Conservation (phyloP, 2,329 filamentous ascomycete species). For the Fusarium sp. region DNA sequence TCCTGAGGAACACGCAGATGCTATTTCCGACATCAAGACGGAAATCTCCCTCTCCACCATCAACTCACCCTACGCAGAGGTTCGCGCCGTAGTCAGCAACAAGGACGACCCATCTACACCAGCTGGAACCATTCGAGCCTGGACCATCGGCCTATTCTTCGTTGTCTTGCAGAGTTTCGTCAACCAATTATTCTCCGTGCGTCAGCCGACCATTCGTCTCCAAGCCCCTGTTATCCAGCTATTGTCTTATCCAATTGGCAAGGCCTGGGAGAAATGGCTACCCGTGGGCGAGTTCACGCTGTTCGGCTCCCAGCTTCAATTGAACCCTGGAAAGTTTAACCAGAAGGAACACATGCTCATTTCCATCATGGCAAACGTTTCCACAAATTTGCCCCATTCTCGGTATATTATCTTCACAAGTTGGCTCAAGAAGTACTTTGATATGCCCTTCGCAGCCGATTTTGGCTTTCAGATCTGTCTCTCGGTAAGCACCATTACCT, state of each 20-base stretch:
- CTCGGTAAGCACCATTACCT: conserved; percentile 4
- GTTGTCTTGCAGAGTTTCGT: conserved; percentile 61
- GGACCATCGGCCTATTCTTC: conserved; percentile 65
- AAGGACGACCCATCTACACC: conserved; percentile 65
- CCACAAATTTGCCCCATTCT: conserved; percentile 41
- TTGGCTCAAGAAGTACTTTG: conserved; percentile 47
- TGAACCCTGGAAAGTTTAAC: conserved; percentile 70
- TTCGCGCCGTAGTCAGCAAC: conserved; percentile 68
- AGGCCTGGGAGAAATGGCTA: conserved; percentile 59
- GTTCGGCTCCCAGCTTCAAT: conserved; percentile 57
- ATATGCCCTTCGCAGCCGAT: conserved; percentile 37
- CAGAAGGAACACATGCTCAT: conserved; percentile 74
- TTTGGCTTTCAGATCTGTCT: conserved; percentile 56
- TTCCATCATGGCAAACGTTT: conserved; percentile 62
- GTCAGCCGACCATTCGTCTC: conserved; percentile 66
- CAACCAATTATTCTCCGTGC: conserved; percentile 70
- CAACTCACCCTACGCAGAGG: conserved; percentile 70
- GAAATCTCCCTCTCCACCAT: conserved; percentile 67
- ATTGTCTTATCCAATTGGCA: conserved; percentile 63
- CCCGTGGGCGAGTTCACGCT: conserved; percentile 63
- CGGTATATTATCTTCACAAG: conserved; percentile 42
- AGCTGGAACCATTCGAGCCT: conserved; percentile 68
- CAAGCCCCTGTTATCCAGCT: conserved; percentile 68
- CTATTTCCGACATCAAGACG: conserved; percentile 67
- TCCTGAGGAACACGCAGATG: conserved; percentile 56